A percentile compares a stretch with the other conserved stretches of the same genome.
Evolutionary conservation across 75 land plant genomes (phyloP).

Genomic region (Cunninghamia lanceolata): DNA sequence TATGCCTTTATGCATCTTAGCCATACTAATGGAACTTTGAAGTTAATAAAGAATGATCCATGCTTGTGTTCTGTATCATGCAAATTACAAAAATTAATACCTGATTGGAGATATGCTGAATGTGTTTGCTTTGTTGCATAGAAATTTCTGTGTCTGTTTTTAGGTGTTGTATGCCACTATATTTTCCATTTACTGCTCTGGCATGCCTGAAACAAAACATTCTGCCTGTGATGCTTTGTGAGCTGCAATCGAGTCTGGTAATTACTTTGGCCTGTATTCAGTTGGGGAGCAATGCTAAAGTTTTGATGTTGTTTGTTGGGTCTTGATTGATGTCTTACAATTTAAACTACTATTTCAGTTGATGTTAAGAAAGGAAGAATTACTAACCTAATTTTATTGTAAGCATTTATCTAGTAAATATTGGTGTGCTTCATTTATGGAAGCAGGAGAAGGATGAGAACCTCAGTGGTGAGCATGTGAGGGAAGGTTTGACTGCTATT

Average conservation of each 20-base stretch:
- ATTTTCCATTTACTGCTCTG: not conserved
- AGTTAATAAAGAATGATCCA: not conserved
- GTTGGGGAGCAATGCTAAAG: not conserved
- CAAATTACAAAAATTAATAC: not conserved
- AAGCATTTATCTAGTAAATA: not conserved
- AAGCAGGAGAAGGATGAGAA: conserved; percentile 92
- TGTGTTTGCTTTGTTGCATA: not conserved
- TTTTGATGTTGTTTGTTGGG: not conserved
- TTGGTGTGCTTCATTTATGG: not conserved
- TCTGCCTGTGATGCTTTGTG: not conserved
- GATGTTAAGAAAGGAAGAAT: not conserved
- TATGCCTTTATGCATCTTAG: not conserved
- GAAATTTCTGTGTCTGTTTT: not conserved
- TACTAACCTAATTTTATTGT: not conserved
- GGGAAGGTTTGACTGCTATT: conserved; percentile 97
- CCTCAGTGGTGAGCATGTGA: conserved; percentile 94
- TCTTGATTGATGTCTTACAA: not conserved
- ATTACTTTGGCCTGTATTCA: not conserved
- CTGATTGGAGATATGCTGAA: not conserved
- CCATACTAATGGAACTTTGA: not conserved
- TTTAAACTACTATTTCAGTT: not conserved
- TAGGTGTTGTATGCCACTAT: not conserved
- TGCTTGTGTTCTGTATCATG: not conserved
- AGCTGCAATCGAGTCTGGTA: not conserved
- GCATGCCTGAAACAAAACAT: not conserved